These are phyloP conservation scores for Penicillium vulpinum DNA, from an alignment of 2,329 filamentous ascomycete species.

Conservation along the genomic window DNA sequence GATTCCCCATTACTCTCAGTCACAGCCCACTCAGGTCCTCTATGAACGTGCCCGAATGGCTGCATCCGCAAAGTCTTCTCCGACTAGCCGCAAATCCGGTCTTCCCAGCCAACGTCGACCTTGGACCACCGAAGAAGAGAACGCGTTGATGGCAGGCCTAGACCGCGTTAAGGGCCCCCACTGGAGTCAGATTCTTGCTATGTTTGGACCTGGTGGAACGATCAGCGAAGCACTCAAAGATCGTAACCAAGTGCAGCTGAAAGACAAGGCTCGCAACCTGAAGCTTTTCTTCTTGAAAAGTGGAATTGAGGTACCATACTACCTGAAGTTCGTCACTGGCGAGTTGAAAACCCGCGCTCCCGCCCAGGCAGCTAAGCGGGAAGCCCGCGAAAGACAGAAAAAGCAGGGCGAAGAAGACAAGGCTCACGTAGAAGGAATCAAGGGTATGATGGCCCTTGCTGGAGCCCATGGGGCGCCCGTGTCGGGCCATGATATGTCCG, in stretches of 20 bases:
- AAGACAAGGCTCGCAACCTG: conserved; percentile 86
- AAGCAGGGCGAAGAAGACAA: conserved; percentile 50
- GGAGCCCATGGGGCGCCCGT: conserved; percentile 42
- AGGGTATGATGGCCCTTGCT: conserved; percentile 50
- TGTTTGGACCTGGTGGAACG: conserved; percentile 78
- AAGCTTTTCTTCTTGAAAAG: conserved; percentile 92
- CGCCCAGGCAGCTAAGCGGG: conserved; percentile 55
- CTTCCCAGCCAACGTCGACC: conserved; percentile 66
- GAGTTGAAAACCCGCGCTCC: conserved; percentile 84
- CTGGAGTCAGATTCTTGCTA: conserved; percentile 85
- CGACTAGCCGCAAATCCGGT: conserved; percentile 53
- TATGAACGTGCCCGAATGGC: conserved; percentile 59
- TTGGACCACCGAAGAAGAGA: conserved; percentile 87
- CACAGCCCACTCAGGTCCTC: conserved; percentile 55
- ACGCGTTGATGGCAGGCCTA: conserved; percentile 82
- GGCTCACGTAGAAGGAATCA: conserved; percentile 49
- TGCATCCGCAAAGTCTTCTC: conserved; percentile 56
- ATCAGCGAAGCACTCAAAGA: conserved; percentile 83
- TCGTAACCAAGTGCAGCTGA: conserved; percentile 85
- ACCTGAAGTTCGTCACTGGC: conserved; percentile 82
- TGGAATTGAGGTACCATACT: conserved; percentile 85
- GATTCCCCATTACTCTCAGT: conserved; percentile 49
- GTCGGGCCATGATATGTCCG: conserved; percentile 39
- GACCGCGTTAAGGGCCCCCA: conserved; percentile 88
- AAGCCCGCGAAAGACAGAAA: conserved; percentile 50